phyloP scores from a whole-genome alignment of 129 eudicot genomes.

The Dittrichia graveolens region DNA sequence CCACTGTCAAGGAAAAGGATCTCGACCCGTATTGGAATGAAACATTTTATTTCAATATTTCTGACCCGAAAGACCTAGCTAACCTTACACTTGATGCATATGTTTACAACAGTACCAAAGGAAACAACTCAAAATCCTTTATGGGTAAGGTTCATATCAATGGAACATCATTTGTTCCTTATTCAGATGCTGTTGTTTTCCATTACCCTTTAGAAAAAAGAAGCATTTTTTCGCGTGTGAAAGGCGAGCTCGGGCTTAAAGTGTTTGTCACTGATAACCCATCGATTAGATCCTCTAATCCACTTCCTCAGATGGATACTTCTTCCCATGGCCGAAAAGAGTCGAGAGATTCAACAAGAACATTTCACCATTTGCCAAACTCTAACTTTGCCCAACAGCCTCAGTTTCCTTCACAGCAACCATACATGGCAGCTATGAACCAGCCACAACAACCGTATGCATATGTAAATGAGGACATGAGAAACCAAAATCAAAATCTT shows the following conservation, averaged over 20 bases:
- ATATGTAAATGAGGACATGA: constrained; percentile 54
- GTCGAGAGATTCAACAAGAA: constrained; percentile 40
- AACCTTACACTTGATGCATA: constrained; percentile 71
- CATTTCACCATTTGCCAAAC: constrained; percentile 64
- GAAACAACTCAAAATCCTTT: constrained; percentile 52
- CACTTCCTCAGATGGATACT: constrained; percentile 51
- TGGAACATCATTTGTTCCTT: constrained; percentile 79
- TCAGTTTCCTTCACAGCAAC: constrained; percentile 32
- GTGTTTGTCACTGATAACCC: constrained; percentile 76
- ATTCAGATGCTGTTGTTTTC: constrained; percentile 77
- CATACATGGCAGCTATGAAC: constrained; percentile 31
- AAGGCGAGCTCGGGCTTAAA: constrained; percentile 83
- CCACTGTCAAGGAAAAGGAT: constrained; percentile 82
- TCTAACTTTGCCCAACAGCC: constrained; percentile 41
- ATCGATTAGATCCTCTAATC: constrained; percentile 45
- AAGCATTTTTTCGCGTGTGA: constrained; percentile 61
- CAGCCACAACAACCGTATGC: constrained; percentile 42
- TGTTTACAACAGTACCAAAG: constrained; percentile 50
- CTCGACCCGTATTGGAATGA: constrained; percentile 91
- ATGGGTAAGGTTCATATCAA: constrained; percentile 72
- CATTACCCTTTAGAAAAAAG: constrained; percentile 83
- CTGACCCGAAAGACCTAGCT: constrained; percentile 61
- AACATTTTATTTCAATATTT: constrained; percentile 72
- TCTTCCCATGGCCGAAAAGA: constrained; percentile 41
- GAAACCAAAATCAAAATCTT: constrained; percentile 44